Conservation (phyloP, 805 yeast species). For the Hanseniaspora nectarophila region DNA sequence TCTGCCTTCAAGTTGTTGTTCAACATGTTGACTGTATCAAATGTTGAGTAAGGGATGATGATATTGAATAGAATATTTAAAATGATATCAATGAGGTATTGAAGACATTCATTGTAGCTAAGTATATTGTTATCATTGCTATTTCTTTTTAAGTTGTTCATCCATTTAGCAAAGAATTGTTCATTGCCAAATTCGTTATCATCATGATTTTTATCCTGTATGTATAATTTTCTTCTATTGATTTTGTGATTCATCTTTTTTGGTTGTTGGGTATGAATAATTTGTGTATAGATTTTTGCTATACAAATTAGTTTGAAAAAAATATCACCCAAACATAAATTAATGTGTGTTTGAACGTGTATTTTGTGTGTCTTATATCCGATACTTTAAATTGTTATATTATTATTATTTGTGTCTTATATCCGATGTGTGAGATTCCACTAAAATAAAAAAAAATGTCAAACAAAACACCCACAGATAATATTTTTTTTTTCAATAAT, state of each 20-base stretch:
- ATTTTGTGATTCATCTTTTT: not conserved
- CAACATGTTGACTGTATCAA: not conserved
- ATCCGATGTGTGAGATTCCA: not conserved
- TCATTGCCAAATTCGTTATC: constrained; percentile 10
- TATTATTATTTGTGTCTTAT: not conserved
- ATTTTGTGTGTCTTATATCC: too few species aligned
- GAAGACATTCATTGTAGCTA: not conserved
- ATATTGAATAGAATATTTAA: constrained; percentile 1
- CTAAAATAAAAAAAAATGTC: not conserved
- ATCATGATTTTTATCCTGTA: not conserved
- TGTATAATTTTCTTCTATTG: constrained; percentile 1
- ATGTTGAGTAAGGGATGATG: constrained; percentile 6
- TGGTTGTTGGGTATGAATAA: not conserved
- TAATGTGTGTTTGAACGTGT: too few species aligned
- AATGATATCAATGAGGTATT: not conserved
- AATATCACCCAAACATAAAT: too few species aligned
- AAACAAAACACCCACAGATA: too few species aligned
- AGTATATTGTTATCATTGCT: not conserved
- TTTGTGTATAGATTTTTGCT: too few species aligned
- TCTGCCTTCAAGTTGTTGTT: not conserved
- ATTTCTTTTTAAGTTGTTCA: not conserved
- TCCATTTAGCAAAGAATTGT: not conserved
- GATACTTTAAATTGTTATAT: too few species aligned
- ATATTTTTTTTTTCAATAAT: too few species aligned
- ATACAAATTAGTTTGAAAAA: too few species aligned